phyloP scores from a whole-genome alignment of 176 grass and related monocot genomes.

The Dendrocalamus sinicus region DNA sequence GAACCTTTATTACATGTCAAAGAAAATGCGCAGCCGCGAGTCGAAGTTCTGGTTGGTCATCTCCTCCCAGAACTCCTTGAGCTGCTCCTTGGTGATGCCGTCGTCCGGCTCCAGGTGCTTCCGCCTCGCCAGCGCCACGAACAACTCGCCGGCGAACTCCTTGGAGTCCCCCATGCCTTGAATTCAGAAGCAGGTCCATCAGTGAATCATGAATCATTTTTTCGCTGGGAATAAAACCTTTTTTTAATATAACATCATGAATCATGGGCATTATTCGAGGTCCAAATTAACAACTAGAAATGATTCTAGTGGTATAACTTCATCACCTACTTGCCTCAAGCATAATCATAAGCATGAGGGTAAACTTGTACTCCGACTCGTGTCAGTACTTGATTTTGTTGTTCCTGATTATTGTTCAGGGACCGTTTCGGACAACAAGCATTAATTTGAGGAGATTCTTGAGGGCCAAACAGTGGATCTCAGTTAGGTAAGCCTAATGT shows the following conservation, averaged over 20 bases:
- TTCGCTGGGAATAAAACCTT: background rate
- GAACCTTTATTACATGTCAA: conserved; percentile 90
- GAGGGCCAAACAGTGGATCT: conserved; percentile 31
- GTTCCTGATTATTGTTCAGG: background rate
- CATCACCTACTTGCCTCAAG: background rate
- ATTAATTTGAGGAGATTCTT: conserved; percentile 10
- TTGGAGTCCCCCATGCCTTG: conserved; percentile 97
- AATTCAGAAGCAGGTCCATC: background rate
- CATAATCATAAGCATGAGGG: background rate
- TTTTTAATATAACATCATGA: background rate
- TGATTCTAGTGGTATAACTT: background rate
- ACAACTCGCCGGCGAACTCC: conserved; percentile 93
- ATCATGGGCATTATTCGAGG: background rate
- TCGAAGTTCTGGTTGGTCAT: conserved; percentile 99
- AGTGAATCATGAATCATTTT: background rate
- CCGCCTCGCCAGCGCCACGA: conserved; percentile 72
- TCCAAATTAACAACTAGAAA: background rate
- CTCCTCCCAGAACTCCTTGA: conserved; percentile 96
- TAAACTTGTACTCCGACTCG: background rate
- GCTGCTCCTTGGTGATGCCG: conserved; percentile 77
- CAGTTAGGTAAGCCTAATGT: conserved; percentile 3
- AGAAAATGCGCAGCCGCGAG: conserved; percentile 91
- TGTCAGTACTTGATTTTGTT: background rate
- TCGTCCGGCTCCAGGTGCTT: conserved; percentile 58
- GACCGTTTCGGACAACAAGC: conserved; percentile 1